These are phyloP conservation scores for Retiboletus flavoniger DNA, from an alignment of 1,284 basidiomycete genomes.

Conservation along the genomic window DNA sequence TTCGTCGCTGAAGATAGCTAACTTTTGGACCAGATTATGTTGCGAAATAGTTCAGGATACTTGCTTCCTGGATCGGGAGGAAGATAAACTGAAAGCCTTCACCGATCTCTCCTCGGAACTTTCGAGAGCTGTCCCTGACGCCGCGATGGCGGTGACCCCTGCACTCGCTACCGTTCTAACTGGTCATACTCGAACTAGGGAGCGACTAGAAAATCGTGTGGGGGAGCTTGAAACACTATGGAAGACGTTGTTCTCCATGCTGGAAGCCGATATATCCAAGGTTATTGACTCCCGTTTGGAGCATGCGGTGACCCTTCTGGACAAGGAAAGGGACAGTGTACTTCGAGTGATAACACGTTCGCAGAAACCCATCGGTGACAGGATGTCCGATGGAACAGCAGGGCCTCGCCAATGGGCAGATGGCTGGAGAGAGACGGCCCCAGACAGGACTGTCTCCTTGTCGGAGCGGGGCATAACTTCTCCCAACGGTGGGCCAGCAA, in stretches of 20 bases:
- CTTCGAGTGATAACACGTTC: conserved; percentile 21
- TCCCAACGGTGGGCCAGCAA: conserved; percentile 7
- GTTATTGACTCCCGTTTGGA: conserved; percentile 41
- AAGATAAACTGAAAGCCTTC: conserved; percentile 42
- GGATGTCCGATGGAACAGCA: conserved; percentile 6
- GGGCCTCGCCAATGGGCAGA: conserved; percentile 17
- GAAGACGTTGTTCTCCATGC: conserved; percentile 43
- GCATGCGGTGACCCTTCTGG: conserved; percentile 37
- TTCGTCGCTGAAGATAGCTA: conserved; percentile 7
- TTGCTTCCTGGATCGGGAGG: conserved; percentile 42
- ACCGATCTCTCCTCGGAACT: conserved; percentile 48
- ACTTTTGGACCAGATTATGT: conserved; percentile 39
- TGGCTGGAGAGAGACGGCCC: conserved; percentile 12
- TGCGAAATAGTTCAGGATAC: conserved; percentile 44
- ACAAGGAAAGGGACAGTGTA: conserved; percentile 35
- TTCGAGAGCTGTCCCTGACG: conserved; percentile 42
- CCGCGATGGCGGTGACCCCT: conserved; percentile 42
- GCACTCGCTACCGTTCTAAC: conserved; percentile 45
- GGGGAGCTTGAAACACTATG: conserved; percentile 43
- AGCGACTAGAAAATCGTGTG: conserved; percentile 40
- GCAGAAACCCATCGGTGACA: conserved; percentile 17
- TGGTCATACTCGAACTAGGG: conserved; percentile 43
- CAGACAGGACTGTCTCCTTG: conserved; percentile 12
- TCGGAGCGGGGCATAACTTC: conserved; percentile 17
- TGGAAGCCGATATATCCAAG: conserved; percentile 41